A percentile compares a stretch with the other conserved stretches of the same genome.
Conservation (phyloP, 2,329 filamentous ascomycete species). For the Colletotrichum sp. region DNA sequence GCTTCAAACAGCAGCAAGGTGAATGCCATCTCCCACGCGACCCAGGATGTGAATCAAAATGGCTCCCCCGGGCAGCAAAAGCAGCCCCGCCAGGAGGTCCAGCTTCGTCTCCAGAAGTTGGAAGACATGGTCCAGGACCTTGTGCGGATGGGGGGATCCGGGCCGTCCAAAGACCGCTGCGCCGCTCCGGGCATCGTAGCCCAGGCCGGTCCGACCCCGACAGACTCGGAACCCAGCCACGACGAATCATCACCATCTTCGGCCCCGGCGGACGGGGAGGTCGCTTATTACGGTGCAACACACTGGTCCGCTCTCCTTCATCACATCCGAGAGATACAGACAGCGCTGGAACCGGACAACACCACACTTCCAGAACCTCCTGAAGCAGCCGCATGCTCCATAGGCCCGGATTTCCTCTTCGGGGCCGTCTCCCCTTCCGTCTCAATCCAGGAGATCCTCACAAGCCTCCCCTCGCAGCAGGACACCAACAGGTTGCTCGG, state of each 20-base stretch:
- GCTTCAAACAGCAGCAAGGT: not conserved
- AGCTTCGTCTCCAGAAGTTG: constrained; percentile 42
- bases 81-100: constrained; percentile 38
- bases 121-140: constrained; percentile 46
- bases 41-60: not conserved
- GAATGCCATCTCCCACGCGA: not conserved
- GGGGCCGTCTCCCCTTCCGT: constrained; percentile 28
- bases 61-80: not conserved
- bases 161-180: not conserved
- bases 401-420: constrained; percentile 37
- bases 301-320: constrained; percentile 48
- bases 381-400: constrained; percentile 21
- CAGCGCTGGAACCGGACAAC: constrained; percentile 29
- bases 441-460: constrained; percentile 35
- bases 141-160: constrained; percentile 17
- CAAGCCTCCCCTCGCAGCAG: constrained; percentile 37
- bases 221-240: not conserved
- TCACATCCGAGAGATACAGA: constrained; percentile 46
- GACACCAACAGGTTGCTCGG: constrained; percentile 41
- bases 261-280: not conserved
- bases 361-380: not conserved
- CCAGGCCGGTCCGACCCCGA: not conserved
- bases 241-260: not conserved
- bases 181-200: not conserved
- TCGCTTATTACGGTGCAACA: constrained; percentile 40